These are phyloP conservation scores for Russula olivacea DNA, from an alignment of 768 basidiomycete genomes.

Conservation along the genomic window DNA sequence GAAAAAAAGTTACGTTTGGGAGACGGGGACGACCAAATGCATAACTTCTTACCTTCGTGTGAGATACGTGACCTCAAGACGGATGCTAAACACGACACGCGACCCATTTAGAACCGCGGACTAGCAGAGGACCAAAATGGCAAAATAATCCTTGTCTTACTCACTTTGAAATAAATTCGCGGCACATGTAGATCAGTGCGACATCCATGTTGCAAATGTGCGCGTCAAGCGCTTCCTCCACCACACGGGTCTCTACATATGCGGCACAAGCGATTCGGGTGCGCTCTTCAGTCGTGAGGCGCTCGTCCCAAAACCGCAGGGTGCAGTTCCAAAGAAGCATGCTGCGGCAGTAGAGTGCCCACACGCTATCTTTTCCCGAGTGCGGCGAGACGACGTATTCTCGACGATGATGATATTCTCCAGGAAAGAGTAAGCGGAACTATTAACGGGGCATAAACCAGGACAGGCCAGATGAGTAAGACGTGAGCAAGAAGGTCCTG, in stretches of 20 bases:
- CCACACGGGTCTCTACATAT: conserved; percentile 58
- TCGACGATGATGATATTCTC: conserved; percentile 53
- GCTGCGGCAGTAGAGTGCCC: conserved; percentile 76
- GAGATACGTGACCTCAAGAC: conserved; percentile 25
- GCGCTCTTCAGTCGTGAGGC: conserved; percentile 44
- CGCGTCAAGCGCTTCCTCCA: conserved; percentile 60
- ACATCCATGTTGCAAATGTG: conserved; percentile 71
- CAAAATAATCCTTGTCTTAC: background rate
- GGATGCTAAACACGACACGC: conserved; percentile 7
- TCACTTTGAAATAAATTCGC: conserved; percentile 25
- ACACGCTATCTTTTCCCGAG: conserved; percentile 70
- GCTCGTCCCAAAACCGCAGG: conserved; percentile 43
- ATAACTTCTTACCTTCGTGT: conserved; percentile 19
- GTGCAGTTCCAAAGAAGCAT: conserved; percentile 79
- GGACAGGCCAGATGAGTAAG: background rate
- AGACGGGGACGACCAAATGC: background rate
- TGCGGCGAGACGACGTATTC: conserved; percentile 36
- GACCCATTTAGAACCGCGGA: background rate
- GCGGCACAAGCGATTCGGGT: conserved; percentile 55
- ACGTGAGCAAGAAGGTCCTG: background rate
- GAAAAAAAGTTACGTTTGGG: background rate
- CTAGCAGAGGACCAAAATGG: background rate
- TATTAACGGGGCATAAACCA: conserved; percentile 27
- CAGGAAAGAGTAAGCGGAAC: conserved; percentile 67
- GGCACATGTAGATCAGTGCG: conserved; percentile 35